Evolutionary conservation across 2,329 filamentous ascomycete genomes (phyloP).

Genomic region (Amauroascus niger): DNA sequence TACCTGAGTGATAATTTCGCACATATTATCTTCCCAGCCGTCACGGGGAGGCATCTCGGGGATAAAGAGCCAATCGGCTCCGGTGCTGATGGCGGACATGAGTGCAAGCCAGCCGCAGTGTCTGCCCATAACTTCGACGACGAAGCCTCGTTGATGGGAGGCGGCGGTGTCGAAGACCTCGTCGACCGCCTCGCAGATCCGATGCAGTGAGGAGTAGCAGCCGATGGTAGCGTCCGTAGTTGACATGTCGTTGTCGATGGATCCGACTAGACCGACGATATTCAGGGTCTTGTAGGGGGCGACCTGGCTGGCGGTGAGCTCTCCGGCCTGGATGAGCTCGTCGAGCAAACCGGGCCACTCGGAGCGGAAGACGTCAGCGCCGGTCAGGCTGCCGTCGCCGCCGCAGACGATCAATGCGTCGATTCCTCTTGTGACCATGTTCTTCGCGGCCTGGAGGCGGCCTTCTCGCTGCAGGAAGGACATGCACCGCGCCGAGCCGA

Average conservation of each 20-base stretch:
- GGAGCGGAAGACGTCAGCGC: slow-evolving; percentile 81
- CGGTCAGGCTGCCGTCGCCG: slow-evolving; percentile 91
- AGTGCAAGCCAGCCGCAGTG: slow-evolving; percentile 97
- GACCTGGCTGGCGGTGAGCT: slow-evolving; percentile 61
- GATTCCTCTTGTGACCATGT: slow-evolving; percentile 86
- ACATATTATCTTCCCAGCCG: slow-evolving; percentile 88
- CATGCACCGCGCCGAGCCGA: slow-evolving; percentile 89
- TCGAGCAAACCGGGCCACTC: slow-evolving; percentile 85
- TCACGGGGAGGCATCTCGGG: slow-evolving; percentile 82
- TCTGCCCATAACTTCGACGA: slow-evolving; percentile 96
- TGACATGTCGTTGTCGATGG: slow-evolving; percentile 96
- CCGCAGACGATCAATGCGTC: slow-evolving; percentile 95
- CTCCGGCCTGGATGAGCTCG: slow-evolving; percentile 66
- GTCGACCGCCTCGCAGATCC: slow-evolving; percentile 93
- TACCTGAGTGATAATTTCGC: slow-evolving; percentile 58
- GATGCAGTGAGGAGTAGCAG: slow-evolving; percentile 82
- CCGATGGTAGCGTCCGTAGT: slow-evolving; percentile 96
- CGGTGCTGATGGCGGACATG: slow-evolving; percentile 90
- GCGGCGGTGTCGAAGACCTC: slow-evolving; percentile 88
- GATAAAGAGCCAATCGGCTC: slow-evolving; percentile 93
- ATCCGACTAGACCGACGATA: slow-evolving; percentile 91
- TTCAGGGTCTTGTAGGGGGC: slow-evolving; percentile 77
- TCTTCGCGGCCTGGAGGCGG: slow-evolving; percentile 77
- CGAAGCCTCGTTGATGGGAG: slow-evolving; percentile 91
- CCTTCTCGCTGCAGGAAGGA: slow-evolving; percentile 83